Evolutionary conservation across 192 early-diverging fungal species (phyloP), one percentile per base, ranked within the genome.

Genomic region (Coemansia sp.): DNA sequence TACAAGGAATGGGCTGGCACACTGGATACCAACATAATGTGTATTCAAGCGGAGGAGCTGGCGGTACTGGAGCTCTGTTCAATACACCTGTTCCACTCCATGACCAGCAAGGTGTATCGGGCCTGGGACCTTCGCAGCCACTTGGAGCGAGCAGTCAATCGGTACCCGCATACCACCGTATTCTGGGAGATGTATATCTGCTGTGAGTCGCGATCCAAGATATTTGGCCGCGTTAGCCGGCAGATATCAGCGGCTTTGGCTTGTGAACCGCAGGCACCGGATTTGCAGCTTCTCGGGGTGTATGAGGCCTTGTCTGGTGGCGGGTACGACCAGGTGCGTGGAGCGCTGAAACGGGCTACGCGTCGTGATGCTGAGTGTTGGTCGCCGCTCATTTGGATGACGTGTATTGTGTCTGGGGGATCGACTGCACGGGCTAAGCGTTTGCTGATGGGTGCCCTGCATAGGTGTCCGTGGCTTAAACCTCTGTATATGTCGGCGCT

Each of bases 161-260:
- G 7, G n/a, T 70, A 47, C 31, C 74, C 74, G 16, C 70, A 75
- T 44, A 76, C 47, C 41, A 70, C 63, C 24, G 67, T 59, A 13
- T 43, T 80, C 34, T 80, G 78, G 78, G 70, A 80, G 18, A 80
- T 80, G 70, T 49, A 76, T 7, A 20, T 70, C 16, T 12, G 13
- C 16, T 63, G 43, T 40, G 78, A 74, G 43, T 40, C 57, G 18
- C 77, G 66, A n/a, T 11, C 63, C 13, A 42, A 27, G 2, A 41
- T 76, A 9, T 54, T 62, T 33, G 43, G 27, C 22, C 68, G 69
- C 5, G 69, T 74, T 9, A 29, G 29, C 13, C 67, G 42, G 47
- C 44, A 29, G 40, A 15, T 71, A 47, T 36, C 41, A 18, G 33
- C 12, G 3, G 63, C 54, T 36, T 27, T 42, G 65, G 40, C 64